Percentiles rank a stretch among this genome's conserved stretches.
Conservation (phyloP, 2,329 filamentous ascomycete genomes). For the Colletotrichum coccodes region DNA sequence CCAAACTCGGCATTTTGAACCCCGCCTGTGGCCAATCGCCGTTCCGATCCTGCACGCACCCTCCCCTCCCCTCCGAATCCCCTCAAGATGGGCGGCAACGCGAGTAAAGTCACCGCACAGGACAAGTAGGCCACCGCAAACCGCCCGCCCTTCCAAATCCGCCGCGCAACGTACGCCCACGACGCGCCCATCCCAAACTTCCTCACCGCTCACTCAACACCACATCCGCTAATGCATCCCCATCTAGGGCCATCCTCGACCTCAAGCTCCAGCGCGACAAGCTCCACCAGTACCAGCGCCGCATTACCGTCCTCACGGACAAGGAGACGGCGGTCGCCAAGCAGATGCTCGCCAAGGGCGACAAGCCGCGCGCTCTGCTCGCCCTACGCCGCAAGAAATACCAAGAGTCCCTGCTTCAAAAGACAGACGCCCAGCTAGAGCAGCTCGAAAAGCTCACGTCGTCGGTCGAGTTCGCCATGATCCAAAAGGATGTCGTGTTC, state of each 20-base stretch:
- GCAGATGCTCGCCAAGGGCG: constrained; percentile 81
- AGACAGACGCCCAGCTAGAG: constrained; percentile 93
- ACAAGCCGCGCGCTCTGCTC: constrained; percentile 84
- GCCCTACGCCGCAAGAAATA: constrained; percentile 96
- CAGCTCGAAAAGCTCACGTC: constrained; percentile 90
- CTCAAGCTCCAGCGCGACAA: constrained; percentile 98
- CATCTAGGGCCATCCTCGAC: constrained; percentile 89
- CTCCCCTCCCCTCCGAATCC: neutral
- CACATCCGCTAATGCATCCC: neutral
- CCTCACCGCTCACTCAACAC: neutral
- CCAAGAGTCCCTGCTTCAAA: constrained; percentile 87
- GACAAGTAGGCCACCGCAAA: constrained; percentile 74
- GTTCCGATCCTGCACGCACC: neutral
- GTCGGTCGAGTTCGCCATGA: constrained; percentile 93
- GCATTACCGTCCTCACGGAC: constrained; percentile 85
- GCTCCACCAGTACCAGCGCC: constrained; percentile 94
- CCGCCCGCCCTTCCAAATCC: neutral
- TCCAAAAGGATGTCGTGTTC: constrained; percentile 96
- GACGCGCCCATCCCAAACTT: constrained; percentile 27
- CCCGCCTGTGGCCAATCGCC: neutral
- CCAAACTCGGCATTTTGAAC: neutral
- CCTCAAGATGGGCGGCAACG: constrained; percentile 61
- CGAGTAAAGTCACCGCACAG: constrained; percentile 74
- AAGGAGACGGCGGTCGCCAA: constrained; percentile 89
- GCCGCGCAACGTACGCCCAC: constrained; percentile 1